A percentile compares a stretch with the other conserved stretches of the same genome.
These are phyloP conservation scores for Tulasnella sp. DNA, from an alignment of 768 basidiomycete species.

Conservation along the genomic window DNA sequence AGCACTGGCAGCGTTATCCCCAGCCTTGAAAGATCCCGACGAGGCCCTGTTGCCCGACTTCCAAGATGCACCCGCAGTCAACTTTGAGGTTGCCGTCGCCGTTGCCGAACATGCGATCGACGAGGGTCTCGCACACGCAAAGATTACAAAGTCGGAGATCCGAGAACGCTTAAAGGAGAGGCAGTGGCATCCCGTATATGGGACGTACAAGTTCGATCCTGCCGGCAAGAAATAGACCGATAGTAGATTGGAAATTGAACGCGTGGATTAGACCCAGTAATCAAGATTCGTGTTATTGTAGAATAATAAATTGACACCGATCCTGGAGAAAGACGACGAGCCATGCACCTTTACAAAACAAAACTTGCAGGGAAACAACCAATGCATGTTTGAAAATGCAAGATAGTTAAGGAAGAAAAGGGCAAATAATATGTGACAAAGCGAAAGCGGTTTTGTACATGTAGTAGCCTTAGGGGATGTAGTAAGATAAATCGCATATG, in stretches of 20 bases:
- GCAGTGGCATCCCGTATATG: constrained; percentile 57
- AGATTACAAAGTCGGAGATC: constrained; percentile 48
- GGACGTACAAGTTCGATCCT: constrained; percentile 49
- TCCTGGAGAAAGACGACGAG: too few species aligned
- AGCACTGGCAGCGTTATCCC: constrained; percentile 57
- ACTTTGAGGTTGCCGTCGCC: constrained; percentile 69
- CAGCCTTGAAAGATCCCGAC: constrained; percentile 59
- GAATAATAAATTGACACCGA: too few species aligned
- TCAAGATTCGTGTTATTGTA: not conserved
- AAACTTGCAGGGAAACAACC: too few species aligned
- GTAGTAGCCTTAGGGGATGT: too few species aligned
- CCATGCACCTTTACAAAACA: too few species aligned
- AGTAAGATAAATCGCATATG: not conserved
- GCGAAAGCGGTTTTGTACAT: too few species aligned
- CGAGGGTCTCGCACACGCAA: constrained; percentile 50
- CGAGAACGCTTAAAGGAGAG: constrained; percentile 37
- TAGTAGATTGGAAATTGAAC: not conserved
- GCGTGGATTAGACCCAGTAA: not conserved
- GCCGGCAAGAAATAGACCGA: constrained; percentile 28
- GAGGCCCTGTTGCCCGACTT: constrained; percentile 66
- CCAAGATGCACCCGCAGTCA: constrained; percentile 54
- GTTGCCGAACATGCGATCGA: constrained; percentile 67
- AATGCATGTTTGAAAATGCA: too few species aligned
- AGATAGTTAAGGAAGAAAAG: too few species aligned
- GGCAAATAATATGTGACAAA: too few species aligned